Evolutionary conservation across 805 yeast species (phyloP), one percentile per base, ranked within the genome.

Genomic region (Maudiozyma bulderi): DNA sequence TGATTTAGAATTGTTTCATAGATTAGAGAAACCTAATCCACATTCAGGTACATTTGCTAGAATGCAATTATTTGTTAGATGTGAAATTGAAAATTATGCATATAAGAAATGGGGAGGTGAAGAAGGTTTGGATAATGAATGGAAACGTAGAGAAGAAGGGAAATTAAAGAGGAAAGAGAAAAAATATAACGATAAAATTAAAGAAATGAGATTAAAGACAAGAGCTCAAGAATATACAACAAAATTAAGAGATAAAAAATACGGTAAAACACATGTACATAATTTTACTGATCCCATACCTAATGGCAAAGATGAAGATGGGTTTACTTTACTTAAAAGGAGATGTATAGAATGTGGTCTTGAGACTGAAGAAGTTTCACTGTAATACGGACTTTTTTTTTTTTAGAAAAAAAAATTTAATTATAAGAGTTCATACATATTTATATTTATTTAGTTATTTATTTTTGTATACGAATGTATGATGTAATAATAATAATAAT

Each of bases 91-190:
- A 64, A 87, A 84, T 58, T 86, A 75, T 67, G 95, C 98, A 0
- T 86, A 82, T 70, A 83, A 85, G 61, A 91, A 93, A 67, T 93
- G 99, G 99, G 95, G 93, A 1, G 84, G 95, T 1, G 76, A 82
- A 8, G 96, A 88, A 48, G 88, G 85, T 0, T 67, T 93, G 39
- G 99, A 93, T 65, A 76, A 76, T n/a, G 99, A 93, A 64, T 93
- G 95, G 86, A 85, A 86, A 55, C 67, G 87, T 46, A 70, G 99
- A 33, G 95, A 87, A 64, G 78, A 75, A 45, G 74, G 77, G 60
- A 80, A 86, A 53, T 72, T 86, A 15, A 77, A 78, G 50, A 72
- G 96, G 47, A 76, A 86, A 52, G 96, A 89, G 54, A 81, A 81
- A 59, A 81, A 81, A 64, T 93, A 86, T 64, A 81, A 85, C 54